Evolutionary conservation across 805 yeast species (phyloP), one percentile per base, ranked within the genome.

Genomic region (Myxozyma lipomycoides): DNA sequence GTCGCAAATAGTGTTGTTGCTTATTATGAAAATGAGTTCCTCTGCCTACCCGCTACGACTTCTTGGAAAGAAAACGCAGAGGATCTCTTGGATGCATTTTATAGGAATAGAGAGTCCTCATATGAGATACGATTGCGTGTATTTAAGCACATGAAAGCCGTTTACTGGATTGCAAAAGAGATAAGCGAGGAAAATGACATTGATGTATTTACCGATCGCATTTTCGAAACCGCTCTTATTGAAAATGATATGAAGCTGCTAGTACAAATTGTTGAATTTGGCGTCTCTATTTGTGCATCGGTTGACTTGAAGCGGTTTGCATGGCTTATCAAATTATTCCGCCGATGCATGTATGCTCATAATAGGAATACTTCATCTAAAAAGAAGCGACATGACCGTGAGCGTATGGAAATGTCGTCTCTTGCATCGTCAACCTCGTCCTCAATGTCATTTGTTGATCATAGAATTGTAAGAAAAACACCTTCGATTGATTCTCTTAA

Each of bases 41-140:
- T 74, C 26, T 83, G 90, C 61, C 72, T 81, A 2, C 77, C 80
- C 9, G 62, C 81, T 4, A 66, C 75, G 26, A 69, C 74, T 0
- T 64, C 71, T 6, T 83, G 89, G 86, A 67, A 67, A 42, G 70
- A 66, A 1, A 77, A 78, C 55, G 67, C 78, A 37, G 63, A 64
- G 4, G 64, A 66, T 26, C 58, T 83, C 1, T 63, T 82, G 32
- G 67, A 70, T n/a, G 67, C 70, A 4, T 81, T 78, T 60, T 75
- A 69, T 61, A 62, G 65, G 60, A 62, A 62, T 26, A 47, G 7
- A 60, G 59, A 38, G 49, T 60, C 48, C 63, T 45, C 46, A 32
- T 59, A 21, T n/a, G 40, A 41, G 1, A 49, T 67, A 12, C 52
- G 70, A 5, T 24, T 58, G 4, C 37, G 51, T 18, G 61, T 65